These are phyloP conservation scores for Royoungia palumana DNA, from an alignment of 768 basidiomycete species.

Conservation along the genomic window DNA sequence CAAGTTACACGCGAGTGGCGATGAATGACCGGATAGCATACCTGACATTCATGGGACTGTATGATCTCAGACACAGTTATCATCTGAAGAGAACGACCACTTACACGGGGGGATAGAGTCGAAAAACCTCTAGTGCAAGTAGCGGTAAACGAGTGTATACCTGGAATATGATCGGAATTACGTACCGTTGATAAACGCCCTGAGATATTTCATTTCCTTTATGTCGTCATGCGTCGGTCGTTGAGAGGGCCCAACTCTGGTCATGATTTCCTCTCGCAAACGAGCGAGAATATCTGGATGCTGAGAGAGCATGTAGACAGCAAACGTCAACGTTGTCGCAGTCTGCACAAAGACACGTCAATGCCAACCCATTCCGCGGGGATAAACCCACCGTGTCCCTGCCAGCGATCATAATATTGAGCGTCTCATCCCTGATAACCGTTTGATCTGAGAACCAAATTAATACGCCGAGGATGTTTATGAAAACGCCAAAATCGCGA, in stretches of 20 bases:
- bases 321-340: slow-evolving; percentile 28
- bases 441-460: slow-evolving; percentile 16
- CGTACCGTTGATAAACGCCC: slow-evolving; percentile 63
- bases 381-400: slow-evolving; percentile 42
- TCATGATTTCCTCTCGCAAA: slow-evolving; percentile 55
- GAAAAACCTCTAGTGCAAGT: slow-evolving; percentile 27
- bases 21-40: not conserved
- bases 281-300: slow-evolving; percentile 46
- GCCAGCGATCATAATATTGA: slow-evolving; percentile 32
- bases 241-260: slow-evolving; percentile 45
- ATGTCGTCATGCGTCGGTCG: slow-evolving; percentile 56
- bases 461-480: not conserved
- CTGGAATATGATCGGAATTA: not conserved
- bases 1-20: not conserved
- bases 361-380: not conserved
- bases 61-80: slow-evolving; percentile 2
- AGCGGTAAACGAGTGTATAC: not conserved
- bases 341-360: slow-evolving; percentile 15
- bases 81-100: not conserved
- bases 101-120: slow-evolving; percentile 32
- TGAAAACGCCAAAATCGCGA: slow-evolving; percentile 17
- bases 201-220: slow-evolving; percentile 58
- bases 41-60: slow-evolving; percentile 24
- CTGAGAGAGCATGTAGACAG: slow-evolving; percentile 18
- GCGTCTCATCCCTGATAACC: slow-evolving; percentile 22